Conservation (phyloP, 2,329 filamentous ascomycete species). For the Neonectria sp. region DNA sequence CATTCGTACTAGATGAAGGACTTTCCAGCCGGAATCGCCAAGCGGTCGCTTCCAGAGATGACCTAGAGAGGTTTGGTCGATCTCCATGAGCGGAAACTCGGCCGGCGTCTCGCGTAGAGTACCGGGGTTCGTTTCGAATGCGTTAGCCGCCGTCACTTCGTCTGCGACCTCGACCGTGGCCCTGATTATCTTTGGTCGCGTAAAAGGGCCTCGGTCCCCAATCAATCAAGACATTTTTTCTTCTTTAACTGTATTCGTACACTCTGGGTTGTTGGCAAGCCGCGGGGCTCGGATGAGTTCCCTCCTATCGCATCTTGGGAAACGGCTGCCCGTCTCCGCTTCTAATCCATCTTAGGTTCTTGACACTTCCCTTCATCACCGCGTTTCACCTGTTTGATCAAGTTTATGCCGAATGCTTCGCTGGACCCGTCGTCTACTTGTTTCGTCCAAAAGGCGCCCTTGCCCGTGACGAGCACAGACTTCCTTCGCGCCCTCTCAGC, state of each 20-base stretch:
- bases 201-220: neutral
- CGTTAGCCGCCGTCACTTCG: neutral
- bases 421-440: conserved; percentile 59
- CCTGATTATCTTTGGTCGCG: neutral
- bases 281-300: neutral
- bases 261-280: neutral
- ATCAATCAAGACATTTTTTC: neutral
- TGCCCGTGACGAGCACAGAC: conserved; percentile 52
- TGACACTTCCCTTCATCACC: conserved; percentile 27
- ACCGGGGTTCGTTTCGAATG: conserved; percentile 1
- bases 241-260: neutral
- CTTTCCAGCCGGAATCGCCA: neutral
- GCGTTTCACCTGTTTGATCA: conserved; percentile 53
- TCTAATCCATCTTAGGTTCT: conserved; percentile 36
- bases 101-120: neutral
- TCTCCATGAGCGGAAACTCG: neutral
- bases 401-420: conserved; percentile 49
- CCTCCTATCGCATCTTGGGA: neutral
- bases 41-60: neutral
- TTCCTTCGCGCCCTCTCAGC: conserved; percentile 57
- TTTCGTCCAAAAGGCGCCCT: conserved; percentile 59
- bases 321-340: neutral
- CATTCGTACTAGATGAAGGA: neutral
- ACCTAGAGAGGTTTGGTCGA: conserved; percentile 4
- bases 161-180: neutral